Evolutionary conservation across 2,329 filamentous ascomycete genomes (phyloP).

Genomic region (Penicillium corylophilum): DNA sequence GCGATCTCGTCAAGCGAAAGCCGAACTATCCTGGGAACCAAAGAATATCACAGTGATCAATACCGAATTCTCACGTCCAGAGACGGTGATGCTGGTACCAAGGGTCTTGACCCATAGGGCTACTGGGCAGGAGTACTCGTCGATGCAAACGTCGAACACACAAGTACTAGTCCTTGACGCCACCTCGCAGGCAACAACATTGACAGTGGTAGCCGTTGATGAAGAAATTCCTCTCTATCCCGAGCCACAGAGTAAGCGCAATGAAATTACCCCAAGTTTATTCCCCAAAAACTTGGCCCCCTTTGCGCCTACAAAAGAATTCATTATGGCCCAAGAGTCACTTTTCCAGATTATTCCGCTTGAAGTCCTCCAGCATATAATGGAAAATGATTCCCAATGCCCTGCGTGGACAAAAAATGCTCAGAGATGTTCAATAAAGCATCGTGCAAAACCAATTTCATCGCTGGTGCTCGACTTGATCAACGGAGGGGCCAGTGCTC

Average conservation of each 20-base stretch:
- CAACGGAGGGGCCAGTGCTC: not conserved
- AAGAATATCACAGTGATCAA: not conserved
- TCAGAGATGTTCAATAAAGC: not conserved
- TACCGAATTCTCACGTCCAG: not conserved
- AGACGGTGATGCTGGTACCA: not conserved
- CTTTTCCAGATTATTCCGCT: not conserved
- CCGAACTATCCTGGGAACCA: not conserved
- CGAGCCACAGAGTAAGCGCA: not conserved
- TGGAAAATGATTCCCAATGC: not conserved
- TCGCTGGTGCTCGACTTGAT: not conserved
- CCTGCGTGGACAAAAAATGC: not conserved
- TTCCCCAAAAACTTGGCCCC: not conserved
- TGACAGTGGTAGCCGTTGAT: too few species aligned
- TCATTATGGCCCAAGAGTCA: not conserved
- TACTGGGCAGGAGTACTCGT: not conserved
- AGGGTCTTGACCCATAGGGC: not conserved
- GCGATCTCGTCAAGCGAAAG: not conserved
- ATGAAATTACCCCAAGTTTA: not conserved
- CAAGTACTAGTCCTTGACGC: too few species aligned
- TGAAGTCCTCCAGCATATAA: not conserved
- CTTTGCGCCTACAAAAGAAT: not conserved
- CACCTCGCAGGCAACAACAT: too few species aligned
- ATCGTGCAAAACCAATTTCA: not conserved
- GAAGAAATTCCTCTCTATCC: not conserved
- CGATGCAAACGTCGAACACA: not conserved